phyloP scores from a whole-genome alignment of 2,329 filamentous ascomycete species.

The Phyllosticta citribraziliensis region DNA sequence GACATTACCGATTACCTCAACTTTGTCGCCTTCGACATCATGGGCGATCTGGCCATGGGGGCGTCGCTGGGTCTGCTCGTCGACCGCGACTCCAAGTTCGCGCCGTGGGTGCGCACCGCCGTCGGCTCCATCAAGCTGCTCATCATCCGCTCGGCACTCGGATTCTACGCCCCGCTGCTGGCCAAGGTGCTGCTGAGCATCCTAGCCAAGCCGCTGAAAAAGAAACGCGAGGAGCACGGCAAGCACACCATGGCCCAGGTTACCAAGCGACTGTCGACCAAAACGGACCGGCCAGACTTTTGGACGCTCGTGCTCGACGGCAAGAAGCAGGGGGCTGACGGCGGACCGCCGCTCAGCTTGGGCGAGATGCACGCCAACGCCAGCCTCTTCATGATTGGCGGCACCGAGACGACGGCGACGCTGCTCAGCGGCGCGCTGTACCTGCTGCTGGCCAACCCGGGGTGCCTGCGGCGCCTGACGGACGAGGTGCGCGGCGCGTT shows the following conservation, averaged over 20 bases:
- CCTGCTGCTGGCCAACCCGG: conserved; percentile 19
- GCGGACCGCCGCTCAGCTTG: background rate
- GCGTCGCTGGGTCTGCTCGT: conserved; percentile 16
- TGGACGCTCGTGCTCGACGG: conserved; percentile 12
- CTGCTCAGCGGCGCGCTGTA: conserved; percentile 28
- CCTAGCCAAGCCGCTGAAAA: background rate
- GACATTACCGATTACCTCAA: conserved; percentile 25
- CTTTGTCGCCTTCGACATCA: conserved; percentile 17
- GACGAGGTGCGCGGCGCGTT: background rate
- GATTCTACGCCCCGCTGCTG: background rate
- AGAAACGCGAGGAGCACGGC: background rate
- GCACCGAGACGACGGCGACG: conserved; percentile 33
- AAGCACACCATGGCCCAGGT: background rate
- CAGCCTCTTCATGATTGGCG: conserved; percentile 20
- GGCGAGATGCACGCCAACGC: background rate
- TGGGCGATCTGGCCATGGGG: conserved; percentile 18
- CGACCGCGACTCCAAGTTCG: conserved; percentile 10
- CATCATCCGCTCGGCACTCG: background rate
- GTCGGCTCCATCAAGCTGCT: conserved; percentile 17
- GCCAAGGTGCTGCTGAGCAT: background rate
- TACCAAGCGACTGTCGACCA: background rate
- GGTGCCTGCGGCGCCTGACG: background rate
- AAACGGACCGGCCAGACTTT: background rate
- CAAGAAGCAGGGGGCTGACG: background rate
- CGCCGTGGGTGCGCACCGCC: conserved; percentile 23